Evolutionary conservation across 2,329 filamentous ascomycete genomes (phyloP).

Genomic region (Zymoseptoria ardabiliae): DNA sequence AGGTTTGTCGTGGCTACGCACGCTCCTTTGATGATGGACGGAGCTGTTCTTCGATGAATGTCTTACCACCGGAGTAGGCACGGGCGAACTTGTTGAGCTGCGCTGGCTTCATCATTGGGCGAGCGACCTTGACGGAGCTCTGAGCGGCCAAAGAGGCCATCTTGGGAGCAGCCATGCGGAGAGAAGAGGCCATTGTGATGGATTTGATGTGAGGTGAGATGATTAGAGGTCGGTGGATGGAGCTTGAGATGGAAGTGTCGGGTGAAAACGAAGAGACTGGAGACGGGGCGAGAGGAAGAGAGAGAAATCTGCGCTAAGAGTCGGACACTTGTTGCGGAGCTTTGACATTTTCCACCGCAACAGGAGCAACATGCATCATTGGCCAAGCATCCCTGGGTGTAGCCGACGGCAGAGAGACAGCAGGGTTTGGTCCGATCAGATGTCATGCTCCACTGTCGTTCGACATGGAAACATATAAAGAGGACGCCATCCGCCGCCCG

Average conservation of each 20-base stretch:
- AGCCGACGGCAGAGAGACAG: constrained; percentile 6
- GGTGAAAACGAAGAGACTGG: constrained; percentile 15
- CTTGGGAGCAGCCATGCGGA: constrained; percentile 68
- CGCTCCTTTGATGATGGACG: constrained; percentile 11
- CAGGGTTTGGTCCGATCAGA: constrained; percentile 7
- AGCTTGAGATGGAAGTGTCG: neutral
- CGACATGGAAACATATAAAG: constrained; percentile 13
- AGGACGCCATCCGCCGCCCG: constrained; percentile 5
- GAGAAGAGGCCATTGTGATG: constrained; percentile 68
- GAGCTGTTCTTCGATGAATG: neutral
- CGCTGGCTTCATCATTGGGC: constrained; percentile 49
- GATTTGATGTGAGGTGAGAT: constrained; percentile 34
- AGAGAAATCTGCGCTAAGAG: constrained; percentile 23
- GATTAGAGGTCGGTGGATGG: constrained; percentile 19
- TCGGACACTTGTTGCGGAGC: constrained; percentile 15
- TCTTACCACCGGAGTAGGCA: constrained; percentile 60
- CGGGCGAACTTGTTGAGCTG: constrained; percentile 57
- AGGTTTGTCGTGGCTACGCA: constrained; percentile 9
- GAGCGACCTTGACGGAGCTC: constrained; percentile 71
- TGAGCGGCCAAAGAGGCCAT: constrained; percentile 58
- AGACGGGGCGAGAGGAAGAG: constrained; percentile 17
- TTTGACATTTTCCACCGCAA: constrained; percentile 15
- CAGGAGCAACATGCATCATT: constrained; percentile 14
- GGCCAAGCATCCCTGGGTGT: constrained; percentile 12
- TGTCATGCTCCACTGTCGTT: neutral